Conservation (phyloP, 805 yeast species). For the Nakazawaea ernobii region DNA sequence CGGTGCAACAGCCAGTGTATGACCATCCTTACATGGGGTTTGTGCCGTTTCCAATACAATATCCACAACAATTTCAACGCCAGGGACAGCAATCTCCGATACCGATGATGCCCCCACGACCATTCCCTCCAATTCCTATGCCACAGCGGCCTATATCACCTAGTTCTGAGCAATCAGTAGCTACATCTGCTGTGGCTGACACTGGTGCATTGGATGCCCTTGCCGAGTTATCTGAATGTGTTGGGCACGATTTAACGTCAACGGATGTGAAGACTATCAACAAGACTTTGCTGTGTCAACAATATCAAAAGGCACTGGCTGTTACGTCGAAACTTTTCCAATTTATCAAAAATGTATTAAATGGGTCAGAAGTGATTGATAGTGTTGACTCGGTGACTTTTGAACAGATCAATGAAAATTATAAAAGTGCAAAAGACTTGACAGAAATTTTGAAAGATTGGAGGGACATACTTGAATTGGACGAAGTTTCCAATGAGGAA, state of each 20-base stretch:
- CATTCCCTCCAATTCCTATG: background rate
- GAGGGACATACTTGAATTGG: slow-evolving; percentile 2
- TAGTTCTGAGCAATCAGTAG: background rate
- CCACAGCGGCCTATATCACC: background rate
- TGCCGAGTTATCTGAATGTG: background rate
- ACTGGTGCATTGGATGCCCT: background rate
- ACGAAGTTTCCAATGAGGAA: background rate
- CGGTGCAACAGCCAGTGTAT: background rate
- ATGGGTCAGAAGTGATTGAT: background rate
- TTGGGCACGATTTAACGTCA: background rate
- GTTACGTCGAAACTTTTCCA: background rate
- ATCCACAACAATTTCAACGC: background rate
- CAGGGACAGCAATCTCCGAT: background rate
- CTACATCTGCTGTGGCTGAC: background rate
- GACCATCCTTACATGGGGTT: slow-evolving; percentile 1
- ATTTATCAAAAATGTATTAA: background rate
- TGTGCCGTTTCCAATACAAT: background rate
- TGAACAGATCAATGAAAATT: background rate
- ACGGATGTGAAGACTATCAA: background rate
- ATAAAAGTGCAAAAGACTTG: background rate
- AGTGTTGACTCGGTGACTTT: background rate
- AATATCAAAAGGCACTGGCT: slow-evolving; percentile 1
- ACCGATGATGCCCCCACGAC: background rate
- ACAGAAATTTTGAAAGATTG: background rate
- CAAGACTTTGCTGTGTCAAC: background rate